phyloP scores from a whole-genome alignment of 192 early-diverging fungal species.

The Gonapodya sp. region DNA sequence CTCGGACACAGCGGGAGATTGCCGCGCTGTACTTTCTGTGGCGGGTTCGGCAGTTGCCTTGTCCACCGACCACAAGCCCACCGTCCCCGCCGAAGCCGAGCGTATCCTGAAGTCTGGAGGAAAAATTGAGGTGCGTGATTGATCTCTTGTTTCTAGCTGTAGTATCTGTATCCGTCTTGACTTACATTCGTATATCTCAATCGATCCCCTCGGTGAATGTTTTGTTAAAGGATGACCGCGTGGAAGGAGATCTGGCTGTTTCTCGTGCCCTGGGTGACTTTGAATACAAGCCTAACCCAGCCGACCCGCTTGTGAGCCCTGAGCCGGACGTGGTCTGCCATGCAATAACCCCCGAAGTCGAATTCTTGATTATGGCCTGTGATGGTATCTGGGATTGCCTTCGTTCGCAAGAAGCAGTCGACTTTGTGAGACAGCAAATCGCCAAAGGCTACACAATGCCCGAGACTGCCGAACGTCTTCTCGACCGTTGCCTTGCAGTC shows the following conservation, averaged over 20 bases:
- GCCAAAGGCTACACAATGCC: conserved; percentile 48
- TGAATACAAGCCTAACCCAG: conserved; percentile 78
- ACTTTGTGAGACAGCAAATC: conserved; percentile 71
- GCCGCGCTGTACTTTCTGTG: conserved; percentile 75
- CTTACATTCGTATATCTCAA: too few relatives aligned
- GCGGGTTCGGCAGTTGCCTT: conserved; percentile 65
- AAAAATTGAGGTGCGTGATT: conserved; percentile 95
- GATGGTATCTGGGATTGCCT: conserved; percentile 99
- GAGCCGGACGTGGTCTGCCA: conserved; percentile 72
- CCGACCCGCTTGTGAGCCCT: conserved; percentile 89
- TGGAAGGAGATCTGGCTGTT: conserved; percentile 76
- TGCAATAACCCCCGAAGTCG: conserved; percentile 54
- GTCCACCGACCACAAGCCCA: conserved; percentile 94
- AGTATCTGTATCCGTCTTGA: too few relatives aligned
- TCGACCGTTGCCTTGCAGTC: conserved; percentile 83
- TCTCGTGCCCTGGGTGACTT: conserved; percentile 97
- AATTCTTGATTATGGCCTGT: conserved; percentile 93
- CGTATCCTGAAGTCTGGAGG: conserved; percentile 87
- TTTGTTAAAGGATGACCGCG: background rate
- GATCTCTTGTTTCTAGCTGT: too few relatives aligned
- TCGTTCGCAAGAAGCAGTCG: conserved; percentile 71
- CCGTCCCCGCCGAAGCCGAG: conserved; percentile 51
- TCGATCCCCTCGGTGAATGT: too few relatives aligned
- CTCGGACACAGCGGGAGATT: conserved; percentile 86
- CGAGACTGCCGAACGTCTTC: conserved; percentile 73